Conservation (phyloP, 345 rosid genomes). For the Microcos paniculata region DNA sequence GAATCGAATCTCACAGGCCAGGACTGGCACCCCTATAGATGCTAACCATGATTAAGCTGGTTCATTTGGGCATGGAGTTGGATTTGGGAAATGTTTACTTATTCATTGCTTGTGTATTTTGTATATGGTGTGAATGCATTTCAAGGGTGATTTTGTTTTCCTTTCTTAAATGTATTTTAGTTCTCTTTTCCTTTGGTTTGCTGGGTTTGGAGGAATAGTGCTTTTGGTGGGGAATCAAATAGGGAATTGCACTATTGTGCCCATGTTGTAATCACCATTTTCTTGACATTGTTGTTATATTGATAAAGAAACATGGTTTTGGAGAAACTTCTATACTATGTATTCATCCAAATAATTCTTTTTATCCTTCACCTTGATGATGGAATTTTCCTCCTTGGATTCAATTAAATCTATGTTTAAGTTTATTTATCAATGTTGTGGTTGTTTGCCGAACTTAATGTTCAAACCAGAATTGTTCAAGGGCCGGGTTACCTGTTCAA, state of each 20-base stretch:
- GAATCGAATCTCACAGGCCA: constrained; percentile 93
- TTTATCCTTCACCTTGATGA: background rate
- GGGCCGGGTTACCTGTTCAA: too few species aligned
- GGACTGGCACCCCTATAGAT: constrained; percentile 75
- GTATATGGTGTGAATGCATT: constrained; percentile 60
- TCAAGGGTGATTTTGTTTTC: constrained; percentile 20
- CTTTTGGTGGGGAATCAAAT: constrained; percentile 11
- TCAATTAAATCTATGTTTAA: too few species aligned
- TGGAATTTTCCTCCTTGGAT: too few species aligned
- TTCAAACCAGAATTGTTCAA: too few species aligned
- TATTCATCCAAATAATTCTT: too few species aligned
- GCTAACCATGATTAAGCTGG: constrained; percentile 35
- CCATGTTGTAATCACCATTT: constrained; percentile 35
- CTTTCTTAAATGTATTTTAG: background rate
- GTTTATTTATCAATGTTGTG: too few species aligned
- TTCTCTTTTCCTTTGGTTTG: background rate
- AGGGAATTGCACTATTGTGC: constrained; percentile 24
- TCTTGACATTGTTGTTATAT: constrained; percentile 9
- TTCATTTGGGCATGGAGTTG: constrained; percentile 15
- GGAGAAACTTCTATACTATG: background rate
- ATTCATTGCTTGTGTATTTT: constrained; percentile 38
- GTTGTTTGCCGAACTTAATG: too few species aligned
- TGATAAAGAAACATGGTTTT: constrained; percentile 21
- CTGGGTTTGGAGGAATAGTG: constrained; percentile 29
- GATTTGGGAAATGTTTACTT: constrained; percentile 20